A percentile compares a stretch with the other conserved stretches of the same genome.
Conservation (phyloP, 768 basidiomycete genomes). For the Mycena galopus region DNA sequence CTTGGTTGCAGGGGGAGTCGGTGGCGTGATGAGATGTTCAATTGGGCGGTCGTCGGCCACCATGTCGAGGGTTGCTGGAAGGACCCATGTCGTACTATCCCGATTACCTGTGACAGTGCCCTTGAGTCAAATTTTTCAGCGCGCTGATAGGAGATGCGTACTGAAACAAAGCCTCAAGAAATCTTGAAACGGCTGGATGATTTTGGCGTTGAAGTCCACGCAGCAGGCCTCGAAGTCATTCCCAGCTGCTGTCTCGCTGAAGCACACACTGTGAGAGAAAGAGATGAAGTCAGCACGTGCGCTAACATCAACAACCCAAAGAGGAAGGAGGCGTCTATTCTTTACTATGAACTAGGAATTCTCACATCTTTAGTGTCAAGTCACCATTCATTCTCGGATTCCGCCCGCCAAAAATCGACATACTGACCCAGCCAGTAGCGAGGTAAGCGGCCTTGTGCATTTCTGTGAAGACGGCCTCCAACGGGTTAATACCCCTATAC, state of each 20-base stretch:
- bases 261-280: neutral
- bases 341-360: neutral
- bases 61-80: neutral
- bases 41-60: neutral
- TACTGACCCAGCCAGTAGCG: neutral
- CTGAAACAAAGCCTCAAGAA: neutral
- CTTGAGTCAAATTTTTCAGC: neutral
- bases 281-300: neutral
- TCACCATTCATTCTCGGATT: conserved; percentile 19
- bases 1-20: neutral
- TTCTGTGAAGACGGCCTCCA: neutral
- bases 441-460: neutral
- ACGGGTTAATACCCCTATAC: neutral
- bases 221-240: conserved; percentile 8
- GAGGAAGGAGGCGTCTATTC: neutral
- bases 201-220: neutral
- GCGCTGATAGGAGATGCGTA: neutral
- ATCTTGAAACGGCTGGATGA: neutral
- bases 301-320: neutral
- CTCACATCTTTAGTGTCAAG: conserved; percentile 13
- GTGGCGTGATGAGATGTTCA: neutral
- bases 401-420: conserved; percentile 2
- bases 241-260: neutral
- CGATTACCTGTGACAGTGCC: neutral
- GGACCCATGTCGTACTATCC: neutral